phyloP scores from a whole-genome alignment of 1,284 basidiomycete species.

The Nidula niveotomentosa region DNA sequence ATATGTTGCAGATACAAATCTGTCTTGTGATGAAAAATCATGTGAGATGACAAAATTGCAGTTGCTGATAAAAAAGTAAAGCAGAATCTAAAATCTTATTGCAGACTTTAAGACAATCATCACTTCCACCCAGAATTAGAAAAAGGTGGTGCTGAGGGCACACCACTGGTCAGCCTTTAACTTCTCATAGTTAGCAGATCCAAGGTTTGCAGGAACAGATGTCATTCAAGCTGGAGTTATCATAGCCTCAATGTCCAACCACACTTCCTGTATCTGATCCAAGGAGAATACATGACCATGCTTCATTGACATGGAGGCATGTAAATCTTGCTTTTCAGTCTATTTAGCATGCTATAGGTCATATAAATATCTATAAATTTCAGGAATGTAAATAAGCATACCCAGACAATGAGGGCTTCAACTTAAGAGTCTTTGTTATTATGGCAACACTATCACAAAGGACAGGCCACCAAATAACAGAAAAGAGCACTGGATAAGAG shows the following conservation, averaged over 20 bases:
- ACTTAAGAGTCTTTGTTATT: too few relatives aligned
- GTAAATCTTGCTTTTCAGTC: too few relatives aligned
- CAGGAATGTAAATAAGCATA: too few relatives aligned
- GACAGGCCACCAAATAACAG: too few relatives aligned
- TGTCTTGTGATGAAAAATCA: slow-evolving; percentile 5
- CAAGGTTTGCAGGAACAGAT: slow-evolving; percentile 16
- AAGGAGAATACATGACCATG: slow-evolving; percentile 8
- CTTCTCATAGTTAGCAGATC: slow-evolving; percentile 12
- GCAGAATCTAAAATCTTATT: slow-evolving; percentile 10
- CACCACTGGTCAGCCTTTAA: slow-evolving; percentile 27
- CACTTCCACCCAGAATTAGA: slow-evolving; percentile 17
- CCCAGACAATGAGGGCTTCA: too few relatives aligned
- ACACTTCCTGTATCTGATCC: slow-evolving; percentile 15
- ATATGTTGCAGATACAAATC: slow-evolving; percentile 14
- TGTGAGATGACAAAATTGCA: slow-evolving; percentile 10
- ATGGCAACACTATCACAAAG: too few relatives aligned
- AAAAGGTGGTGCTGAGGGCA: slow-evolving; percentile 13
- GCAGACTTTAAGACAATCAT: slow-evolving; percentile 12
- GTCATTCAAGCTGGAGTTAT: slow-evolving; percentile 23
- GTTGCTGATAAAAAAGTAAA: slow-evolving; percentile 15
- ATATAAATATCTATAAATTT: too few relatives aligned
- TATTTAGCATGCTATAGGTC: too few relatives aligned
- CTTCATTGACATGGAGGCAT: too few relatives aligned
- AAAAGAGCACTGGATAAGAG: too few relatives aligned
- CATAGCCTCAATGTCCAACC: slow-evolving; percentile 12